Evolutionary conservation across 2,329 filamentous ascomycete species (phyloP).

Genomic region (Fusarium ambrosium): DNA sequence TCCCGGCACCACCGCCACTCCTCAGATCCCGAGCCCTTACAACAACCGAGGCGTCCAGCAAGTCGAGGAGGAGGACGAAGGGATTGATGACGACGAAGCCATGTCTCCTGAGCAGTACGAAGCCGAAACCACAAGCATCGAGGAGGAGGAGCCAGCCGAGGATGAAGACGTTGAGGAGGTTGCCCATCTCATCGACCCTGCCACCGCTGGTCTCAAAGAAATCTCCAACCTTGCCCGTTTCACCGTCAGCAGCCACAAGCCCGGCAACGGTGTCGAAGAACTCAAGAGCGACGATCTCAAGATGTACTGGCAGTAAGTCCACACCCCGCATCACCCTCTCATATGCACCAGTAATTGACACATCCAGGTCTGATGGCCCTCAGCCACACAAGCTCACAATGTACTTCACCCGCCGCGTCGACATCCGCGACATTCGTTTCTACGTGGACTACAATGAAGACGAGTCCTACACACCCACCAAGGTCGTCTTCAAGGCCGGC

Average conservation of each 20-base stretch:
- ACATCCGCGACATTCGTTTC: constrained; percentile 82
- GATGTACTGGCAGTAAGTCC: constrained; percentile 81
- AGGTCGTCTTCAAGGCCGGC: constrained; percentile 89
- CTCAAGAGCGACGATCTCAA: constrained; percentile 80
- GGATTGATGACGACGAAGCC: constrained; percentile 41
- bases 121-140: constrained; percentile 48
- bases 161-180: constrained; percentile 45
- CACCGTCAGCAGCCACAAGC: constrained; percentile 86
- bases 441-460: constrained; percentile 93
- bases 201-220: constrained; percentile 76
- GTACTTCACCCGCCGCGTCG: constrained; percentile 87
- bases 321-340: background rate
- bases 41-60: constrained; percentile 37
- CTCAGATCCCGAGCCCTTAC: constrained; percentile 49
- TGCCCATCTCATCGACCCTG: constrained; percentile 64
- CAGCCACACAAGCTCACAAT: constrained; percentile 87
- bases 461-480: constrained; percentile 96
- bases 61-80: constrained; percentile 36
- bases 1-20: constrained; percentile 41
- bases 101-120: constrained; percentile 52
- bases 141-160: constrained; percentile 54
- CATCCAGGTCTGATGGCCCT: constrained; percentile 79
- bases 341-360: background rate
- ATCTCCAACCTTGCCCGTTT: constrained; percentile 88
- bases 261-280: constrained; percentile 82